phyloP scores from a whole-genome alignment of 2,329 filamentous ascomycete genomes.

The Penicillium palitans region DNA sequence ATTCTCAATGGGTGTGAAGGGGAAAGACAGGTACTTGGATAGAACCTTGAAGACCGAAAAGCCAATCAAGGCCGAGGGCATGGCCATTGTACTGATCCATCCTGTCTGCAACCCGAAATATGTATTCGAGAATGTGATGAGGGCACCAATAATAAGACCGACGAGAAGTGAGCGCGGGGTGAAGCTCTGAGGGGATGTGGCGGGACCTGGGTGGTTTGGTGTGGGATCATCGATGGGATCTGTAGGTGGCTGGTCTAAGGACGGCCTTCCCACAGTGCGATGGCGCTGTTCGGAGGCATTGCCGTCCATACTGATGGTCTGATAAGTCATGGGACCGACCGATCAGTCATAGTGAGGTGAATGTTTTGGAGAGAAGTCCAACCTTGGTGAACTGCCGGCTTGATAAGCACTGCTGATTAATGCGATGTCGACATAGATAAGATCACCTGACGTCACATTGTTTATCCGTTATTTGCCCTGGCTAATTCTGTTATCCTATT shows the following conservation, averaged over 20 bases:
- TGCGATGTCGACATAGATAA: constrained; percentile 14
- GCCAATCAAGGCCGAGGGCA: constrained; percentile 91
- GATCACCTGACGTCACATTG: constrained; percentile 25
- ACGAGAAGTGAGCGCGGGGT: constrained; percentile 77
- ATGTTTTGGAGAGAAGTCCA: not conserved
- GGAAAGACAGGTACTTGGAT: constrained; percentile 68
- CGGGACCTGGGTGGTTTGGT: constrained; percentile 11
- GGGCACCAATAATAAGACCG: constrained; percentile 78
- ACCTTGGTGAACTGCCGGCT: not conserved
- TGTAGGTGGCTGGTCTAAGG: constrained; percentile 1
- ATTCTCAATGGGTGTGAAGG: constrained; percentile 94
- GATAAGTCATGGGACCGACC: constrained; percentile 36
- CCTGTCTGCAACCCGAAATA: constrained; percentile 97
- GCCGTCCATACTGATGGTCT: constrained; percentile 37
- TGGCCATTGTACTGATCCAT: constrained; percentile 86
- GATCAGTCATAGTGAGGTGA: constrained; percentile 11
- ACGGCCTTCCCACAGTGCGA: constrained; percentile 1
- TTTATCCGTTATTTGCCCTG: not conserved
- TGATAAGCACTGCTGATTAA: constrained; percentile 23
- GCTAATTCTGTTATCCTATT: not conserved
- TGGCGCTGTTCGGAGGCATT: constrained; percentile 23
- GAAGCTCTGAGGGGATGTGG: constrained; percentile 62
- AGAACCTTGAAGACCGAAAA: constrained; percentile 90
- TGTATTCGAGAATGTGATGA: constrained; percentile 96
- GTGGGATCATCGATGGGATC: constrained; percentile 6